phyloP scores from a whole-genome alignment of 192 early-diverging fungal species.

The Powellomyces hirtus region DNA sequence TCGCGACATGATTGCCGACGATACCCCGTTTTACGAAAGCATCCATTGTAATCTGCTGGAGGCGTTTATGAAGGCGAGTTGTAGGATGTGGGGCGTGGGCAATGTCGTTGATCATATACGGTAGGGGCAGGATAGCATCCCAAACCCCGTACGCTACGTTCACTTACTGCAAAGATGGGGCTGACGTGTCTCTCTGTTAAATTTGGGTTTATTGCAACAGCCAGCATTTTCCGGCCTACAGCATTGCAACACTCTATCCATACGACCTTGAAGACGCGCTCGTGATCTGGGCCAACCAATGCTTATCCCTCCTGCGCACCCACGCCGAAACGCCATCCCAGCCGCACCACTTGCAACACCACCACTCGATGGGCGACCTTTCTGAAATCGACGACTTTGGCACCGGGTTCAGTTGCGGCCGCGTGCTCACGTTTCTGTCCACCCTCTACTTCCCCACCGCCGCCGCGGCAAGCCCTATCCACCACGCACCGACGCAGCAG shows the following conservation, averaged over 20 bases:
- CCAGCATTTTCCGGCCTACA: constrained; percentile 21
- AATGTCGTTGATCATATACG: constrained; percentile 30
- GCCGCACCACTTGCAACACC: background rate
- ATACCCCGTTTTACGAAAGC: constrained; percentile 53
- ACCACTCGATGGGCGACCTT: background rate
- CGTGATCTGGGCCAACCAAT: constrained; percentile 48
- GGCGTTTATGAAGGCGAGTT: constrained; percentile 34
- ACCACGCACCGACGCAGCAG: background rate
- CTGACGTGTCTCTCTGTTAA: background rate
- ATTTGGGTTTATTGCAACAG: background rate
- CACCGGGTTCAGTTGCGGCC: constrained; percentile 34
- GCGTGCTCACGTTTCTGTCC: constrained; percentile 24
- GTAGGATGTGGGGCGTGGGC: constrained; percentile 7
- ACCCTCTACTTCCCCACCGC: constrained; percentile 27
- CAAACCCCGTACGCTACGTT: background rate
- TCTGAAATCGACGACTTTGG: constrained; percentile 33
- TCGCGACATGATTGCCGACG: constrained; percentile 45
- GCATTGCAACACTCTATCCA: constrained; percentile 27
- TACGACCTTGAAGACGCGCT: constrained; percentile 55
- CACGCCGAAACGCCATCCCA: background rate
- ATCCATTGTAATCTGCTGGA: constrained; percentile 47
- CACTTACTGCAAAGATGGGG: background rate
- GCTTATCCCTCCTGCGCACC: constrained; percentile 13
- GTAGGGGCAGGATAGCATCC: background rate
- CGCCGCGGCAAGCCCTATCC: background rate